phyloP scores from a whole-genome alignment of 2,329 filamentous ascomycete genomes.

The Scytalidium sp. region DNA sequence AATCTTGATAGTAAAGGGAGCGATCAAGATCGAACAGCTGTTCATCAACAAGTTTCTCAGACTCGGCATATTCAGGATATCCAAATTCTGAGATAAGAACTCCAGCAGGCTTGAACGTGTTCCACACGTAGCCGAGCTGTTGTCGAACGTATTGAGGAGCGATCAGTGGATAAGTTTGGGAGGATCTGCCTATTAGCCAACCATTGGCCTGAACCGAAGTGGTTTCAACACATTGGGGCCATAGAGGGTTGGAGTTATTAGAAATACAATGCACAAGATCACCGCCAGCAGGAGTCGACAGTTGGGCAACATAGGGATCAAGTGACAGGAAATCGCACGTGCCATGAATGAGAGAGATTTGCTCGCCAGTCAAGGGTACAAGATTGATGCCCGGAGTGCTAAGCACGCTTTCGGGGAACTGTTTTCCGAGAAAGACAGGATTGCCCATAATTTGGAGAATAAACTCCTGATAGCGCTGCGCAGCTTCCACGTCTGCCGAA shows the following conservation, averaged over 20 bases:
- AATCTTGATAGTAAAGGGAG: slow-evolving; percentile 41
- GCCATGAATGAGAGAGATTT: background rate
- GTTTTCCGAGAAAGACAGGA: slow-evolving; percentile 47
- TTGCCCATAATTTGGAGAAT: slow-evolving; percentile 46
- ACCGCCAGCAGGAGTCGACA: too few relatives aligned
- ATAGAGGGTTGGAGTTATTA: too few relatives aligned
- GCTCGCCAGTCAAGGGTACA: background rate
- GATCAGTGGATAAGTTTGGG: slow-evolving; percentile 54
- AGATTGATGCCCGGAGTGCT: slow-evolving; percentile 26
- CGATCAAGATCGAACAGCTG: slow-evolving; percentile 43
- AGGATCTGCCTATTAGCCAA: slow-evolving; percentile 54
- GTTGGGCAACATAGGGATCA: too few relatives aligned
- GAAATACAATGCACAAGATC: too few relatives aligned
- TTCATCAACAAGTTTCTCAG: slow-evolving; percentile 35
- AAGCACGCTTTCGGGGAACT: slow-evolving; percentile 46
- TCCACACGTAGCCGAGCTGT: slow-evolving; percentile 56
- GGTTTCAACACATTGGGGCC: slow-evolving; percentile 44
- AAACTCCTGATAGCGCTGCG: slow-evolving; percentile 36
- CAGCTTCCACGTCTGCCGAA: slow-evolving; percentile 19
- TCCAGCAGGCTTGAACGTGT: slow-evolving; percentile 50
- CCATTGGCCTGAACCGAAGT: slow-evolving; percentile 42
- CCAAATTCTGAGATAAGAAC: slow-evolving; percentile 50
- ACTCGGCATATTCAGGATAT: slow-evolving; percentile 50
- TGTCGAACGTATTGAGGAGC: slow-evolving; percentile 55
- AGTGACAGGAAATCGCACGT: too few relatives aligned